phyloP scores from a whole-genome alignment of 2,329 filamentous ascomycete genomes.

The Ceratocystis huliohia region DNA sequence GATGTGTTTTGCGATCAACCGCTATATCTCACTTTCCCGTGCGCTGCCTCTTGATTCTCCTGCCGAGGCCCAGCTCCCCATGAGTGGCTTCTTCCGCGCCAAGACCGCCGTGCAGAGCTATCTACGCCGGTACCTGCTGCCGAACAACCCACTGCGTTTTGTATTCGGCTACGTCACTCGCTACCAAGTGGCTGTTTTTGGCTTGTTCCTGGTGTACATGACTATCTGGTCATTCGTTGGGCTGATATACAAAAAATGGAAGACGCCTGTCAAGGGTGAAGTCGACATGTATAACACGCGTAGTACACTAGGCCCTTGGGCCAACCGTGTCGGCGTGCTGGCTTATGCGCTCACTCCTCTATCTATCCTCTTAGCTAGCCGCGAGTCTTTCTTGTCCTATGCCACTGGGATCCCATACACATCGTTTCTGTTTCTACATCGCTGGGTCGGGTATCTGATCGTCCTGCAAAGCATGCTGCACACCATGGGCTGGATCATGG shows the following conservation, averaged over 20 bases:
- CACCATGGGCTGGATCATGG: constrained; percentile 56
- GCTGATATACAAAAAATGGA: constrained; percentile 55
- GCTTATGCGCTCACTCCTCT: constrained; percentile 65
- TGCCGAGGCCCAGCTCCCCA: constrained; percentile 23
- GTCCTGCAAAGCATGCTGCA: constrained; percentile 55
- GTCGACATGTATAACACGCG: constrained; percentile 50
- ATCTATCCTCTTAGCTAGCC: constrained; percentile 51
- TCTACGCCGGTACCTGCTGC: constrained; percentile 44
- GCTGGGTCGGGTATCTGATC: constrained; percentile 64
- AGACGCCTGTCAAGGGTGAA: constrained; percentile 50
- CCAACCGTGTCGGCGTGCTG: constrained; percentile 55
- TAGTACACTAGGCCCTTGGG: constrained; percentile 52
- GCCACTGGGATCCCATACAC: constrained; percentile 64
- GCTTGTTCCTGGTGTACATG: constrained; percentile 47
- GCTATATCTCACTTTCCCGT: neutral
- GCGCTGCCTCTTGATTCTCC: constrained; percentile 20
- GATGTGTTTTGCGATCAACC: constrained; percentile 30
- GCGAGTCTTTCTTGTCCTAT: constrained; percentile 57
- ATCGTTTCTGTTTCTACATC: constrained; percentile 64
- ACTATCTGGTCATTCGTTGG: constrained; percentile 57
- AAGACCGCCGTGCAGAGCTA: constrained; percentile 18
- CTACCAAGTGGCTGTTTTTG: constrained; percentile 51
- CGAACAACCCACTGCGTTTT: constrained; percentile 38
- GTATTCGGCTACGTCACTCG: constrained; percentile 57
- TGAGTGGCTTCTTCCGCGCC: constrained; percentile 7